These are phyloP conservation scores for Prosopis cineraria DNA, from an alignment of 306 rosid genomes.

Conservation along the genomic window DNA sequence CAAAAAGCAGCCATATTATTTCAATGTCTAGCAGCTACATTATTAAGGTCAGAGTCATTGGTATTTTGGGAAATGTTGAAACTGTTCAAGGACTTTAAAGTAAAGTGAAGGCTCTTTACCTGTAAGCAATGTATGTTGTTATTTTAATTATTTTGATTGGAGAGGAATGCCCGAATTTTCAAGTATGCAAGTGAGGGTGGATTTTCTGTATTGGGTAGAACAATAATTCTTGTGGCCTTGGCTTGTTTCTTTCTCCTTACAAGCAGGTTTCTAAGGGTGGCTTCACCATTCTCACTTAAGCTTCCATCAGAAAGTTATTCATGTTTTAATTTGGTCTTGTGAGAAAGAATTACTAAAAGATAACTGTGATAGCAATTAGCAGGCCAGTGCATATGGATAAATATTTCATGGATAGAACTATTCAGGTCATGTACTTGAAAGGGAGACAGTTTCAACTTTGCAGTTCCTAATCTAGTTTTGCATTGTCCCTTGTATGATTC, in stretches of 20 bases:
- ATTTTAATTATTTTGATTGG: not conserved
- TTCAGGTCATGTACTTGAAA: not conserved
- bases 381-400: not conserved
- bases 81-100: not conserved
- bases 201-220: not conserved
- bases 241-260: not conserved
- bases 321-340: not conserved
- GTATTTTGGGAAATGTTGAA: not conserved
- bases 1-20: not conserved
- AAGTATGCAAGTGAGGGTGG: no score
- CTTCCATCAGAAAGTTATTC: not conserved
- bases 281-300: not conserved
- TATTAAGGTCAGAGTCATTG: not conserved
- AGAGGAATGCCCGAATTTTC: no score
- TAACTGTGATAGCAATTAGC: not conserved
- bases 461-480: not conserved
- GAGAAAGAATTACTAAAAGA: not conserved
- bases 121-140: not conserved
- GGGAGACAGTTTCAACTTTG: not conserved
- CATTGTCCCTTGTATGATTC: not conserved
- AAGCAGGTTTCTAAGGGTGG: not conserved
- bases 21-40: not conserved
- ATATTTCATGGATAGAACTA: not conserved
- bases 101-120: constrained; percentile 6
- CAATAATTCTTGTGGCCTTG: not conserved